Evolutionary conservation across 495 filamentous ascomycete species (phyloP).

Genomic region (Xylaria flabelliformis): DNA sequence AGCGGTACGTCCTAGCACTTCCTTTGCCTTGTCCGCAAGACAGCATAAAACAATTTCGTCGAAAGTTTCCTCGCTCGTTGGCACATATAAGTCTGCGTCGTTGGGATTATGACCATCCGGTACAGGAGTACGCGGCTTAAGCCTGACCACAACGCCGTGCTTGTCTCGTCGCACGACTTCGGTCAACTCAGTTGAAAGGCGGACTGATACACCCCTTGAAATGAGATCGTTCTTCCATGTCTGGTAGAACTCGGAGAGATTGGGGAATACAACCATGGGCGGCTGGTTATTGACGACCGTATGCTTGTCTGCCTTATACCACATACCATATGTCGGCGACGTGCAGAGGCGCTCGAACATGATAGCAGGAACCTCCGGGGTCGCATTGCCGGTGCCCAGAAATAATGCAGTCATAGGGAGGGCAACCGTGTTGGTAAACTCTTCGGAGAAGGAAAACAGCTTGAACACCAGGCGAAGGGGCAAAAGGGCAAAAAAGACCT

Average conservation of each 20-base stretch:
- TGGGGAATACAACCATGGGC: conserved; percentile 83
- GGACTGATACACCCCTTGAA: conserved; percentile 67
- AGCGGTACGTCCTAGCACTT: conserved; percentile 66
- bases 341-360: conserved; percentile 79
- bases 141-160: conserved; percentile 61
- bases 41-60: conserved; percentile 79
- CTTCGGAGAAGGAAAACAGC: conserved; percentile 73
- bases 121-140: conserved; percentile 34
- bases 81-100: conserved; percentile 45
- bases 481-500: conserved; percentile 74
- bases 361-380: conserved; percentile 74
- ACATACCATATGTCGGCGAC: conserved; percentile 75
- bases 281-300: conserved; percentile 73
- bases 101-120: conserved; percentile 45
- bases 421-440: conserved; percentile 76
- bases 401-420: conserved; percentile 78
- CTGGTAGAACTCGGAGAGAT: conserved; percentile 72
- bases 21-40: conserved; percentile 76
- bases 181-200: conserved; percentile 67
- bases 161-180: conserved; percentile 63
- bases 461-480: conserved; percentile 74
- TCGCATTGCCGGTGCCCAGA: conserved; percentile 79
- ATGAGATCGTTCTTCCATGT: conserved; percentile 69
- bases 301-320: conserved; percentile 69
- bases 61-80: conserved; percentile 53